Evolutionary conservation across 176 grass and related monocot genomes (phyloP), one percentile per base, ranked within the genome.

Genomic region (Raddia distichophylla): DNA sequence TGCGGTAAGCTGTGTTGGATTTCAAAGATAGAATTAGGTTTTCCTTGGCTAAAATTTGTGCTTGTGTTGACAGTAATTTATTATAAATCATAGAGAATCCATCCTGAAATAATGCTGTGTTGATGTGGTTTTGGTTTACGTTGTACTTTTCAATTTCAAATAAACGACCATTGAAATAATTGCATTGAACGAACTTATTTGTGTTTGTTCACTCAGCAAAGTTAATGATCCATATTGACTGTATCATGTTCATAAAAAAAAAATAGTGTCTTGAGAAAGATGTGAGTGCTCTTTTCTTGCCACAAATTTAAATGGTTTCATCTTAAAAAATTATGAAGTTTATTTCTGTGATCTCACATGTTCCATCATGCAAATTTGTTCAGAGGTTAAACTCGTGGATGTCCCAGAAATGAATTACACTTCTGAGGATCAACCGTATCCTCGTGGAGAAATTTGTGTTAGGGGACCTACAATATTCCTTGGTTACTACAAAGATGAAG

Each of bases 321-420:
- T 53, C 45, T 58, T 3, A 17, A 70, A 64, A 49, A 47, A 54
- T 46, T 37, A 22, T 71, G 57, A 51, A 72, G 15, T 61, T 58
- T 47, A 5, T 40, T 50, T 47, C 66, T 86, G 7, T 67, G 20
- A 65, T n/a, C 43, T 80, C 63, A 60, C 61, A 66, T 11, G 49
- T 44, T 65, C 60, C 35, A 61, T 80, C 17, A 76, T 80, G 12
- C 9, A 20, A 75, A 79, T 63, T 34, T 82, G 42, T 83, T 66
- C 92, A 98, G 95, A 98, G 90, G 69, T 98, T 83, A 98, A 98
- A 87, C 95, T 98, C 77, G 90, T 84, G 60, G 90, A 98, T 87
- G 95, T 95, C 48, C 92, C 92, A 81, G 95, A 98, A 87, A 98
- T 98, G 95, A 98, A 86, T 87, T 98, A 98, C 85, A 93, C 90